phyloP scores from a whole-genome alignment of 2,329 filamentous ascomycete genomes.

The Cladophialophora bantiana region DNA sequence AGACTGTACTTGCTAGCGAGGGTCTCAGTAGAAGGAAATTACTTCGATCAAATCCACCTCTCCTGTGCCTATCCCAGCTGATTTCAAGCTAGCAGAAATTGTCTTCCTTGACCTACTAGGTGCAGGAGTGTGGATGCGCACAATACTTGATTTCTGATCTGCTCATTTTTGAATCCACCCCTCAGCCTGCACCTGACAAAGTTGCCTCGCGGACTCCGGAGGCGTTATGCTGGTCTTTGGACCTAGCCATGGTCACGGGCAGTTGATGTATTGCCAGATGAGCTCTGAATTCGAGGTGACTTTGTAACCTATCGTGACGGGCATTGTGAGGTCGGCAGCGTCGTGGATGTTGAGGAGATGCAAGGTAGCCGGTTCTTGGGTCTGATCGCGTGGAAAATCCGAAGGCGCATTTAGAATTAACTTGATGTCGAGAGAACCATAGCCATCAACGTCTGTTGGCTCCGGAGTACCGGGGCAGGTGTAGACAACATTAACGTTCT shows the following conservation, averaged over 20 bases:
- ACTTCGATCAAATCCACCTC: neutral
- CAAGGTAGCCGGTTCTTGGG: neutral
- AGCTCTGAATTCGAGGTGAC: neutral
- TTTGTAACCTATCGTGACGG: neutral
- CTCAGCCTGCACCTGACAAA: neutral
- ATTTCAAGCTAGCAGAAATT: neutral
- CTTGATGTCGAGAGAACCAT: slow-evolving; percentile 9
- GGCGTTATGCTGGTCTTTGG: neutral
- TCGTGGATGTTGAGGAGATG: slow-evolving; percentile 6
- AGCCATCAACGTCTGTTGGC: slow-evolving; percentile 2
- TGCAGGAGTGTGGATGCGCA: neutral
- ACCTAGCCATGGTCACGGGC: neutral
- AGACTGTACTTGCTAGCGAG: neutral
- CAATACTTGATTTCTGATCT: neutral
- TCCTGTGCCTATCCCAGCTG: neutral
- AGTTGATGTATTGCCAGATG: slow-evolving; percentile 6
- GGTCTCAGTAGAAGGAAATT: neutral
- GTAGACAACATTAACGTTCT: slow-evolving; percentile 16
- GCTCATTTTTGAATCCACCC: neutral
- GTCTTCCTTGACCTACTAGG: neutral
- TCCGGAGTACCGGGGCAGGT: neutral
- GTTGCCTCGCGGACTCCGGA: neutral
- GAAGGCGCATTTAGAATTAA: neutral
- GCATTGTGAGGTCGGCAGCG: neutral
- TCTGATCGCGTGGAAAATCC: slow-evolving; percentile 2